Evolutionary conservation across 805 yeast genomes (phyloP).

Genomic region (Danielozyma ontarioensis): DNA sequence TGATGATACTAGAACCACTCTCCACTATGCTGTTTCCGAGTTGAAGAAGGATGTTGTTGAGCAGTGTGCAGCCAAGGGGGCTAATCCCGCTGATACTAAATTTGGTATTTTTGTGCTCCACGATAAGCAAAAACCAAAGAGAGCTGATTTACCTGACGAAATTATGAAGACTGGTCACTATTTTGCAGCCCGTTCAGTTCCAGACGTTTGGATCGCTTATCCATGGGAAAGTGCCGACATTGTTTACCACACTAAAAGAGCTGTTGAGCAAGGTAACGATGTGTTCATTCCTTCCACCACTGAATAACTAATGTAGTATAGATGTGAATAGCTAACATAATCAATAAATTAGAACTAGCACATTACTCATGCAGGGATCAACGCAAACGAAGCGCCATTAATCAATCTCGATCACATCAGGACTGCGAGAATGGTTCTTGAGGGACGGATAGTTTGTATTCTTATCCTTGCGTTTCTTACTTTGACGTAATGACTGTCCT

Average conservation of each 20-base stretch:
- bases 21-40: slow-evolving; percentile 79
- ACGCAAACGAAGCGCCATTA: too few relatives aligned
- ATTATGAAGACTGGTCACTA: slow-evolving; percentile 56
- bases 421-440: slow-evolving; percentile 62
- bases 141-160: slow-evolving; percentile 64
- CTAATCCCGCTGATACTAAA: slow-evolving; percentile 47
- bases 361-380: too few relatives aligned
- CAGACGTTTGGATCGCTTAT: slow-evolving; percentile 80
- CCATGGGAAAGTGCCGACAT: slow-evolving; percentile 84
- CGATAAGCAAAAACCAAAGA: slow-evolving; percentile 68
- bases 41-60: slow-evolving; percentile 57
- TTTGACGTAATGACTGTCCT: slow-evolving; percentile 73
- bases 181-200: slow-evolving; percentile 70
- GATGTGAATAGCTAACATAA: neutral
- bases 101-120: slow-evolving; percentile 76
- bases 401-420: slow-evolving; percentile 80
- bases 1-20: slow-evolving; percentile 86
- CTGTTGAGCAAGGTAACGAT: slow-evolving; percentile 73
- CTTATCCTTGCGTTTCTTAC: slow-evolving; percentile 63
- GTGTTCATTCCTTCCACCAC: slow-evolving; percentile 36
- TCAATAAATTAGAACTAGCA: neutral
- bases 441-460: slow-evolving; percentile 44
- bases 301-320: slow-evolving; percentile 2
- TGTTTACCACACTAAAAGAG: slow-evolving; percentile 65
- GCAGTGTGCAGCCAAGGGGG: slow-evolving; percentile 51